These are phyloP conservation scores for Tetrapisispora nanseiensis DNA, from an alignment of 805 yeast genomes.

Conservation along the genomic window DNA sequence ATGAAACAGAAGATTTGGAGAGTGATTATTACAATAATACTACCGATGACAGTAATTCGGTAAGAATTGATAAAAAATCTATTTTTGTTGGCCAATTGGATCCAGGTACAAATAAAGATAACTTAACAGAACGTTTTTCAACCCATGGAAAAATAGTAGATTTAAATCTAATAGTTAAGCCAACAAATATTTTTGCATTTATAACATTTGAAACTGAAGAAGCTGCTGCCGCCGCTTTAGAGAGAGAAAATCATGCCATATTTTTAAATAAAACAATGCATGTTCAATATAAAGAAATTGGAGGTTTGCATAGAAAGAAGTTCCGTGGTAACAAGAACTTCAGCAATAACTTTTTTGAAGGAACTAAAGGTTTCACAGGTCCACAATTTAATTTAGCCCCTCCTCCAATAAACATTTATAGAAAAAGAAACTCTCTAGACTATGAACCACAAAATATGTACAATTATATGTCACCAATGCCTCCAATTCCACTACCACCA, in stretches of 20 bases:
- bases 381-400: slow-evolving; percentile 57
- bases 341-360: slow-evolving; percentile 2
- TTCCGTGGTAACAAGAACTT: slow-evolving; percentile 18
- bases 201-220: slow-evolving; percentile 52
- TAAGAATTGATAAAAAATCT: slow-evolving; percentile 56
- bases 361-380: slow-evolving; percentile 13
- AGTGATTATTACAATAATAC: slow-evolving; percentile 1
- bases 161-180: slow-evolving; percentile 45
- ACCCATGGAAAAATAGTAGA: slow-evolving; percentile 58
- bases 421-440: slow-evolving; percentile 28
- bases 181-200: slow-evolving; percentile 56
- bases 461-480: slow-evolving; percentile 2
- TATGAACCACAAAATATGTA: slow-evolving; percentile 3
- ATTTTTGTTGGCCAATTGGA: slow-evolving; percentile 74
- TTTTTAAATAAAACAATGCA: slow-evolving; percentile 68
- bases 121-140: slow-evolving; percentile 48
- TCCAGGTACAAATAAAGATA: slow-evolving; percentile 43
- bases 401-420: slow-evolving; percentile 62
- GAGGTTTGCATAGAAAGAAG: slow-evolving; percentile 20
- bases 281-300: slow-evolving; percentile 69
- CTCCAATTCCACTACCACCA: slow-evolving; percentile 4
- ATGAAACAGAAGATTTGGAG: slow-evolving; percentile 2
- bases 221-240: slow-evolving; percentile 82
- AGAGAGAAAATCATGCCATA: slow-evolving; percentile 72
- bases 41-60: slow-evolving; percentile 4